Conservation (phyloP, 1,284 basidiomycete species). For the Xerocomus amazonicus region DNA sequence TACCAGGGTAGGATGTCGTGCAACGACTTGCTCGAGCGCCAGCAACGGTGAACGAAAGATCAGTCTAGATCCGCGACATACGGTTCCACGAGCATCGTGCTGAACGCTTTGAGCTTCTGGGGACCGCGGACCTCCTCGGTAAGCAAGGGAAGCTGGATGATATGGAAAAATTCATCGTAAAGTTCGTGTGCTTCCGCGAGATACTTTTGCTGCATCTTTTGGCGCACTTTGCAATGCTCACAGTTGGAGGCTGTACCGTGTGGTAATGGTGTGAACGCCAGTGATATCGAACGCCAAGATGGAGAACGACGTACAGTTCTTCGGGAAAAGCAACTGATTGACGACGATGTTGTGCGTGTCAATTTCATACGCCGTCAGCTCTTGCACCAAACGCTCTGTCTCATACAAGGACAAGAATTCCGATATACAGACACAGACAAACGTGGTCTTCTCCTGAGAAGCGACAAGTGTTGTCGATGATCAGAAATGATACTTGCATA, state of each 20-base stretch:
- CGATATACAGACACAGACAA: conserved; percentile 98
- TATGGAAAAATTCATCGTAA: conserved; percentile 97
- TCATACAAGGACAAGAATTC: conserved; percentile 98
- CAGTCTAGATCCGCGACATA: conserved; percentile 35
- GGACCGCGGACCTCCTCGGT: conserved; percentile 97
- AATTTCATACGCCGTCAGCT: conserved; percentile 94
- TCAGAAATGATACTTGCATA: neutral
- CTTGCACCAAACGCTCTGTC: conserved; percentile 96
- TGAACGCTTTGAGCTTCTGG: conserved; percentile 88
- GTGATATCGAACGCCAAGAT: neutral
- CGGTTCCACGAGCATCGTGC: conserved; percentile 78
- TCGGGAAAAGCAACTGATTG: conserved; percentile 95
- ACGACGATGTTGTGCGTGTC: conserved; percentile 99
- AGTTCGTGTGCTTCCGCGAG: conserved; percentile 91
- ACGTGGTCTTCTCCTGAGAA: conserved; percentile 89
- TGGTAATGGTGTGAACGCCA: neutral
- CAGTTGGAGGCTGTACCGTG: conserved; percentile 72
- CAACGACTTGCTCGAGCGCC: no score
- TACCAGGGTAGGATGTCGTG: no score
- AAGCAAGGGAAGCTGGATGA: conserved; percentile 86
- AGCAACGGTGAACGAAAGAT: neutral
- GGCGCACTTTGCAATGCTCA: conserved; percentile 91
- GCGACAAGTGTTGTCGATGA: neutral
- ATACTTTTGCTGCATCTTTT: conserved; percentile 99
- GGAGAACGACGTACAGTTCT: conserved; percentile 59